A percentile compares a stretch with the other conserved stretches of the same genome.
Conservation (phyloP, 2,329 filamentous ascomycete genomes). For the Pyricularia sp. region DNA sequence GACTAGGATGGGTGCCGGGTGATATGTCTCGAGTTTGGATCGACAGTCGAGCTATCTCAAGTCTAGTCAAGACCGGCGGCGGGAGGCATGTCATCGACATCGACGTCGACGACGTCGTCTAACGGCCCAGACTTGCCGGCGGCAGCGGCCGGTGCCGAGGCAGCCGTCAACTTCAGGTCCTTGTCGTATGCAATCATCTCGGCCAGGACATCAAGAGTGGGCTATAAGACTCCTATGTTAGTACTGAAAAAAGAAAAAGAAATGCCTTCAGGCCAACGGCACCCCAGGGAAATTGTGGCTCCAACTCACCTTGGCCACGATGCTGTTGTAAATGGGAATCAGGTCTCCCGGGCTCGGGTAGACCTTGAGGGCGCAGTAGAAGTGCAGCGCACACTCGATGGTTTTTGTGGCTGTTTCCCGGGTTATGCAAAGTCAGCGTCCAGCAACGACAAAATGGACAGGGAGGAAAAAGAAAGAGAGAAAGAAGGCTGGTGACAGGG, state of each 20-base stretch:
- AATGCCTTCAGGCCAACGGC: not conserved
- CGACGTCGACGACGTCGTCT: not conserved
- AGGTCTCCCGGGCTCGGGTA: slow-evolving; percentile 89
- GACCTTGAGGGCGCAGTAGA: slow-evolving; percentile 98
- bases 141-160: not conserved
- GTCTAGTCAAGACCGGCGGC: slow-evolving; percentile 41
- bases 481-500: not conserved
- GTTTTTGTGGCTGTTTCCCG: slow-evolving; percentile 43
- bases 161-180: slow-evolving; percentile 41
- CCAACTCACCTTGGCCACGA: slow-evolving; percentile 69
- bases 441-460: not conserved
- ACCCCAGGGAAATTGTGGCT: not conserved
- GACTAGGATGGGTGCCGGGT: not conserved
- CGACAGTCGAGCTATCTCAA: not conserved
- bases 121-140: not conserved
- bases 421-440: not conserved
- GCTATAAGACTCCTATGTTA: slow-evolving; percentile 30
- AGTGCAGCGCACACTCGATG: slow-evolving; percentile 80
- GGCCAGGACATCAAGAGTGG: slow-evolving; percentile 87
- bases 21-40: not conserved
- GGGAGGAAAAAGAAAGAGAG: not conserved
- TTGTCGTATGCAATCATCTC: slow-evolving; percentile 96
- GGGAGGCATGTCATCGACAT: slow-evolving; percentile 26
- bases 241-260: not conserved
- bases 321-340: slow-evolving; percentile 97